phyloP scores from a whole-genome alignment of 768 basidiomycete species.

The Lyophyllum shimeji region DNA sequence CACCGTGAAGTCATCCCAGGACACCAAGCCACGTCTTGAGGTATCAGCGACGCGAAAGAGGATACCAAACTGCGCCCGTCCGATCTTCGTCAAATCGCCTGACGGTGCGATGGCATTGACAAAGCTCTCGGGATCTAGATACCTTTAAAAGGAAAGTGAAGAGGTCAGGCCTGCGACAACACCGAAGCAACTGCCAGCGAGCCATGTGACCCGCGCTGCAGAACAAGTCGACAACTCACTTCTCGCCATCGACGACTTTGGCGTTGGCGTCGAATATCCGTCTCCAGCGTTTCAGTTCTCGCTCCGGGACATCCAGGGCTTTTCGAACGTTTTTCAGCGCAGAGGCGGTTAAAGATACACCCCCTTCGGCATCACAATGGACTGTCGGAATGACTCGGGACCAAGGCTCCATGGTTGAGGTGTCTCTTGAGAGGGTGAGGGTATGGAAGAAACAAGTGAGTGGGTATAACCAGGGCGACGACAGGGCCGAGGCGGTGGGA shows the following conservation, averaged over 20 bases:
- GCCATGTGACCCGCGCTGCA: constrained; percentile 5
- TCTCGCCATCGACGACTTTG: constrained; percentile 74
- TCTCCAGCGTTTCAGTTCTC: constrained; percentile 85
- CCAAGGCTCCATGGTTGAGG: constrained; percentile 32
- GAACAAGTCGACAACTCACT: constrained; percentile 49
- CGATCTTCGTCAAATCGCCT: constrained; percentile 83
- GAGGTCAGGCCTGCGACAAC: constrained; percentile 11
- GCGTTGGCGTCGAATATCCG: constrained; percentile 86
- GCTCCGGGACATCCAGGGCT: constrained; percentile 72
- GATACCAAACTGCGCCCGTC: constrained; percentile 84
- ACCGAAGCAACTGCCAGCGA: constrained; percentile 8
- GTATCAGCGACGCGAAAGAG: constrained; percentile 89
- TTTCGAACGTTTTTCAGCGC: constrained; percentile 67
- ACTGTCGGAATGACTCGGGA: constrained; percentile 48
- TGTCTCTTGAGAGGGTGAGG: constrained; percentile 27
- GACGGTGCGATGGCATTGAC: constrained; percentile 93
- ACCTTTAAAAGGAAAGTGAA: constrained; percentile 48
- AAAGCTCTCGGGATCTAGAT: constrained; percentile 83
- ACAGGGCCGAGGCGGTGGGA: constrained; percentile 1
- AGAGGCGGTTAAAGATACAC: constrained; percentile 47
- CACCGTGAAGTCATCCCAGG: constrained; percentile 95
- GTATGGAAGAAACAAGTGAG: constrained; percentile 30
- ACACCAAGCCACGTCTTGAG: constrained; percentile 71
- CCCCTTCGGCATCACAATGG: constrained; percentile 52
- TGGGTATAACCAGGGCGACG: constrained; percentile 24